Evolutionary conservation across 129 eudicot genomes (phyloP).

Genomic region (Daucus carota): DH1_v3.0 NC_030383.2:12263001-12263500

Average conservation of each 20-base stretch:
- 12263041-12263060: slow-evolving; percentile 72
- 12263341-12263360: neutral
- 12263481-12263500: slow-evolving; percentile 67
- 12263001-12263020: slow-evolving; percentile 61
- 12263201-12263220: neutral
- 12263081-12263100: slow-evolving; percentile 2
- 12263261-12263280: neutral
- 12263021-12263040: slow-evolving; percentile 78
- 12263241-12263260: neutral
- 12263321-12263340: neutral
- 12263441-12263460: slow-evolving; percentile 74
- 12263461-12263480: slow-evolving; percentile 80
- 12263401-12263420: slow-evolving; percentile 74
- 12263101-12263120: slow-evolving; percentile 3
- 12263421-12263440: slow-evolving; percentile 58
- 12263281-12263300: neutral
- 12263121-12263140: neutral
- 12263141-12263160: neutral
- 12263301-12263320: neutral
- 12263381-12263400: slow-evolving; percentile 85
- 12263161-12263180: neutral
- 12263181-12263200: neutral
- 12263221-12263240: neutral
- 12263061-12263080: slow-evolving; percentile 72
- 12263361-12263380: slow-evolving; percentile 67